Evolutionary conservation across 75 land plant species (phyloP).

Genomic region (Selaginella tamariscina): DNA sequence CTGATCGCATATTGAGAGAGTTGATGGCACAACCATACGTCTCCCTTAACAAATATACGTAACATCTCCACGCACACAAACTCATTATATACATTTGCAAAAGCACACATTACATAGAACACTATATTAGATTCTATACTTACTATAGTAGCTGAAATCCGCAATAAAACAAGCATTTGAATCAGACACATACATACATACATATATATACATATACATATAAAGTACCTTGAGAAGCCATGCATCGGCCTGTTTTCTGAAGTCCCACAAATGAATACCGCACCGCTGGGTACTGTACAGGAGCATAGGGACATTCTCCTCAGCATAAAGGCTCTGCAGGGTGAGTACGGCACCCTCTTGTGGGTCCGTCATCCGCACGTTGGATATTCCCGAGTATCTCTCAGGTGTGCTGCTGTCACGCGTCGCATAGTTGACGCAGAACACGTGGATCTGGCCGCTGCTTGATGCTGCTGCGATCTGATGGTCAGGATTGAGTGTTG

Average conservation of each 20-base stretch:
- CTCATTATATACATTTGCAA: too few species aligned
- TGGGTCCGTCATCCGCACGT: constrained; percentile 49
- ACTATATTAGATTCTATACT: too few species aligned
- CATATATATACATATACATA: too few species aligned
- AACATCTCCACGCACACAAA: too few species aligned
- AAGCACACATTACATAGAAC: too few species aligned
- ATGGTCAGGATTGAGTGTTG: constrained; percentile 51
- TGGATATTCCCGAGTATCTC: constrained; percentile 69
- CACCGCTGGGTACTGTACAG: constrained; percentile 81
- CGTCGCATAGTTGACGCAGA: constrained; percentile 68
- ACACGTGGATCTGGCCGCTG: constrained; percentile 70
- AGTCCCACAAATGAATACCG: constrained; percentile 90
- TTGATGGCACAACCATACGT: too few species aligned
- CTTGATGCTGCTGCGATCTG: constrained; percentile 85
- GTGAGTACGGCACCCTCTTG: constrained; percentile 71
- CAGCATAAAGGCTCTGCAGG: constrained; percentile 45
- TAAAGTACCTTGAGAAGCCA: constrained; percentile 68
- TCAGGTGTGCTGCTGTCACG: constrained; percentile 52
- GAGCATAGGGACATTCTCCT: constrained; percentile 50
- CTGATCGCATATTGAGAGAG: too few species aligned
- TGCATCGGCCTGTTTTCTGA: constrained; percentile 39
- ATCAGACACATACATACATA: too few species aligned
- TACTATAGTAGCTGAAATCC: too few species aligned
- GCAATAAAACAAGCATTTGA: too few species aligned
- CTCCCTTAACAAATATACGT: too few species aligned